Base-by-base conservation (phyloP, 805 yeast species). In the Alloascoidea africana region DNA sequence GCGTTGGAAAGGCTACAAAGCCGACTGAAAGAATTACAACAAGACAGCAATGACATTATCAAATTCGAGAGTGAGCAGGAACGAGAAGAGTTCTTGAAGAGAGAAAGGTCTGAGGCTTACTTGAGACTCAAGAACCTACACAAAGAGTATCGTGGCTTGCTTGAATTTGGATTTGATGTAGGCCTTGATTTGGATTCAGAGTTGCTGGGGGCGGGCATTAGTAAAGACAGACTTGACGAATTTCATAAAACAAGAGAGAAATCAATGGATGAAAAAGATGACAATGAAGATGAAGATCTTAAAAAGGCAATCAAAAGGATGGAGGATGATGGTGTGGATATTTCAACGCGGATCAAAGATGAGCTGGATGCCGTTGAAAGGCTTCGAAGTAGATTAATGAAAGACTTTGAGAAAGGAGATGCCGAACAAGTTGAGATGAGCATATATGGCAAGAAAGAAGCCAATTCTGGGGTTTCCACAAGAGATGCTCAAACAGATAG, bases 11-110 rank as follows among this genome's bases (percentile, higher is more conserved):
- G 58, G 5, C 58, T 82, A 0, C 61, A 83, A 64, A 79, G 76
- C 40, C 65, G 94, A 45, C 63, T 87, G 39, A 61, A 70, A 27
- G 80, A 78, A 43, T 64, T 87, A 38, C 91, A 84, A 51, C 59
- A 61, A 17, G 67, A 70, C 41, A 78, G 80, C 48, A 68, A 73
- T 41, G 81, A 74, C 46, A 68, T 78, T 48, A 72, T 77, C 40
- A 70, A 75, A 16, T 38, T 39, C 16, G 36, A 40, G 13, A 19
- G 3, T 32, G 19, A 16, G 3, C 14, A 17, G 4, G n/a, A 17
- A 33, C 33, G n/a, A 23, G 13, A 23, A 23, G n/a, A 23, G n/a
- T 23, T 8, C n/a, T 16, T 27, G 14, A 36, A 8, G 34, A 11
- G 14, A 2, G 8, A 33, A 33, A 4, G 8, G 8, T 16, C 6